Evolutionary conservation across 2,329 filamentous ascomycete genomes (phyloP), one percentile per base, ranked within the genome.

Genomic region (Bipolaris bicolor): DNA sequence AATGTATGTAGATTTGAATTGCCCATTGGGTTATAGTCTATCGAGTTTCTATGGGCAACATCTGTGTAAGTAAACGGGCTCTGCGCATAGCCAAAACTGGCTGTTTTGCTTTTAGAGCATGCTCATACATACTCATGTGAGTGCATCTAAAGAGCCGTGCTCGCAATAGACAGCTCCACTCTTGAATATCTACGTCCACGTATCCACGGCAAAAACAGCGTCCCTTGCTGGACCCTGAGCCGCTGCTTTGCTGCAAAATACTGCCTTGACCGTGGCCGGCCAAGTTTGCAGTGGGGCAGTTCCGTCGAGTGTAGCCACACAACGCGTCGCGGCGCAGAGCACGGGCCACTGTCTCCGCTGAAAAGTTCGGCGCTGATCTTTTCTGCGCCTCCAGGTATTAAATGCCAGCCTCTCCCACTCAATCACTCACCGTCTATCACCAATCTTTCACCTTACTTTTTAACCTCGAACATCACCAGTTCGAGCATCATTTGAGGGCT

Each of bases 401-500:
- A 62, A 48, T 49, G 43, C 56, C 60, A 60, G 58, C 62, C 60
- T 55, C 59, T 57, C 56, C 49, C 55, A 34, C 15, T 44, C 37
- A 36, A 13, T 41, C 62, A 59, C 44, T 61, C 55, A 52, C 47
- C 52, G 52, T 55, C 58, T 47, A 62, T 57, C 52, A 58, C 56
- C 62, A 62, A 49, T 59, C 29, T 61, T 61, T 62, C 65, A 52
- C 60, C 58, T 60, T 62, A 59, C 51, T 49, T 59, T 62, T 63
- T 63, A 11, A 31, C 18, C 61, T 68, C 65, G 60, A 55, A 60
- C 63, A 55, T 55, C 33, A 44, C 41, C 56, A 40, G 61, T 63
- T 69, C 65, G 65, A 67, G 56, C 58, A 55, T 59, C 48, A 56
- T 61, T 68, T 66, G 70, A 68, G 70, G 68, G 66, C 67, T 74